Base-by-base conservation (phyloP, 164 flowering plant genomes). In the Piper longum region DNA sequence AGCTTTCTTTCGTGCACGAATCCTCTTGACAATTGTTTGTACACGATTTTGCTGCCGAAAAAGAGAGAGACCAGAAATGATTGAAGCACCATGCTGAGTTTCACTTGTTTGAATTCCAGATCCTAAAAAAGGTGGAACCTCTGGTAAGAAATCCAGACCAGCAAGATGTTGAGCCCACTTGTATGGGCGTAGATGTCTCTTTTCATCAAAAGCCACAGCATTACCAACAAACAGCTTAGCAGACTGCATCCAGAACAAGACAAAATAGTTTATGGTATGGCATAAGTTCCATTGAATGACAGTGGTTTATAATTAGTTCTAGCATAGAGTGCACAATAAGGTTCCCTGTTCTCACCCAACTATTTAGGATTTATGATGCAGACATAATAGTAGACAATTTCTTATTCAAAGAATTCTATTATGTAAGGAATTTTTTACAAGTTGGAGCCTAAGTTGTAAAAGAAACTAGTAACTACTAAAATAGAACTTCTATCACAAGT, bases 81-180 rank as follows among this genome's bases (percentile, higher is more conserved):
- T 73, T 52, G 78, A 69, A 58, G 80, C 76, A 69, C 52, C 72
- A 74, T 79, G 86, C 26, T 64, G 59, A 6, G 64, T 64, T 57
- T 83, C 89, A 78, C 63, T 67, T 62, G 71, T 72, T 64, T 67
- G 66, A 71, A 74, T 66, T 69, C 76, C 95, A 56, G 62, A 60
- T 45, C 60, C 71, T 64, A 76, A 75, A 69, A 85, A 59, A 42
- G 91, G 91, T 5, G 97, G 73, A 55, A 83, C 78, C 75, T 95
- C 99, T 0, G 97, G 96, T 76, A 95, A 75, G 69, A 95, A 84
- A 73, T 91, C 97, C 61, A 95, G 85, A 69, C 97, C 99, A 7
- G 88, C 95, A 78, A 95, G 73, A 77, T 95, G 97, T 67, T 95
- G 99, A 67, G 85, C 91, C 97, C 99, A 95, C 77, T 87, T 95